Conservation (phyloP, 2,329 filamentous ascomycete species). For the Phoma herbarum region DNA sequence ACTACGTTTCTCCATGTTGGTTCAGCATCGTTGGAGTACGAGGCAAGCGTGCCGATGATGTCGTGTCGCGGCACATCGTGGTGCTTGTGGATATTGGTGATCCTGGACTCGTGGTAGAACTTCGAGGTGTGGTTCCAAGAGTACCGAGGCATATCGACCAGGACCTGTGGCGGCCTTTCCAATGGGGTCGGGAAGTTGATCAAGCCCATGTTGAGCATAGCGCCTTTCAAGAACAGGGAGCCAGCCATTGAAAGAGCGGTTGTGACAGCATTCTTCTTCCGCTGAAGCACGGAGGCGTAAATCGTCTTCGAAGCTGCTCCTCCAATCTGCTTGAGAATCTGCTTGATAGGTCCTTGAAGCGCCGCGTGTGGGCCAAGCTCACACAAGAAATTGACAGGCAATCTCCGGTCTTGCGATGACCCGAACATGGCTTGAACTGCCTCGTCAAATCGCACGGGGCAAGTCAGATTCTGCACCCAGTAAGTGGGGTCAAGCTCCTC, state of each 20-base stretch:
- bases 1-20: constrained; percentile 59
- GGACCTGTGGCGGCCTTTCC: not conserved
- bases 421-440: not conserved
- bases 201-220: not conserved
- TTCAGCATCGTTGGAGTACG: constrained; percentile 32
- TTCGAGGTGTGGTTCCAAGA: constrained; percentile 44
- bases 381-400: not conserved
- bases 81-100: constrained; percentile 17
- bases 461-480: constrained; percentile 22
- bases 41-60: constrained; percentile 14
- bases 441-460: constrained; percentile 19
- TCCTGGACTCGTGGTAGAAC: constrained; percentile 37
- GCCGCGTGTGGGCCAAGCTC: constrained; percentile 21
- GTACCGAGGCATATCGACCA: constrained; percentile 42
- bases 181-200: not conserved
- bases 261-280: constrained; percentile 8
- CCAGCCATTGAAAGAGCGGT: not conserved
- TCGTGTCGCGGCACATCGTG: constrained; percentile 3
- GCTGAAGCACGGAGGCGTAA: not conserved
- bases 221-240: not conserved
- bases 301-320: not conserved
- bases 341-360: constrained; percentile 18
- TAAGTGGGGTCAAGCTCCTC: constrained; percentile 14
- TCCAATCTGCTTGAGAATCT: constrained; percentile 9
- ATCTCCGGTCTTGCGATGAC: not conserved